Evolutionary conservation across 2,329 filamentous ascomycete species (phyloP).

Genomic region (Aspergillus sp.): DNA sequence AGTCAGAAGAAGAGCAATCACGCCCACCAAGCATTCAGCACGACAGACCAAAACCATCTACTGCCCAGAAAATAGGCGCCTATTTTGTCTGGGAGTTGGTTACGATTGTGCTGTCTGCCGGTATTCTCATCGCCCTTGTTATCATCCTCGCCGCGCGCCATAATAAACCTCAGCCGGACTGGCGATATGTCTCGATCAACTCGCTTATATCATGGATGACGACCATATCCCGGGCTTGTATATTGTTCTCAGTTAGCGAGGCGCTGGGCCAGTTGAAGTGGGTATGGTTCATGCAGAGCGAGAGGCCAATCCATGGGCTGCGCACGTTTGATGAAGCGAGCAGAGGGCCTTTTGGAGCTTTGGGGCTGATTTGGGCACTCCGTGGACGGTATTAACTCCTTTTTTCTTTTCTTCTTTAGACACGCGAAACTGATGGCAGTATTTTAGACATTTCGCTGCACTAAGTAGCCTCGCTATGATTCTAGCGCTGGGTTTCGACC

Average conservation of each 20-base stretch:
- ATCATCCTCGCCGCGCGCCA: conserved; percentile 10
- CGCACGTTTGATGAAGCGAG: conserved; percentile 15
- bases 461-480: conserved; percentile 11
- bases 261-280: conserved; percentile 19
- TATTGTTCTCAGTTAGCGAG: conserved; percentile 14
- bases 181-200: conserved; percentile 16
- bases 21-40: not conserved
- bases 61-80: not conserved
- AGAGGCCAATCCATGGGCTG: conserved; percentile 8
- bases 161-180: conserved; percentile 13
- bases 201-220: conserved; percentile 18
- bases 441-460: conserved; percentile 16
- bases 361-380: conserved; percentile 13
- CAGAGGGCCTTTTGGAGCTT: conserved; percentile 13
- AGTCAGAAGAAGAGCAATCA: not conserved
- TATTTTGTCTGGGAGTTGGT: not conserved
- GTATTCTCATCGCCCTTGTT: conserved; percentile 8
- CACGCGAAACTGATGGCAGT: not conserved
- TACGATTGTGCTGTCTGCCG: not conserved
- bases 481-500: conserved; percentile 15
- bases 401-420: not conserved
- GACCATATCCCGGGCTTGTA: conserved; percentile 13
- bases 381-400: not conserved
- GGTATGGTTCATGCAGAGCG: conserved; percentile 17
- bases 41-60: not conserved